phyloP scores from a whole-genome alignment of 495 filamentous ascomycete species.

The Pyrenula aspistea region DNA sequence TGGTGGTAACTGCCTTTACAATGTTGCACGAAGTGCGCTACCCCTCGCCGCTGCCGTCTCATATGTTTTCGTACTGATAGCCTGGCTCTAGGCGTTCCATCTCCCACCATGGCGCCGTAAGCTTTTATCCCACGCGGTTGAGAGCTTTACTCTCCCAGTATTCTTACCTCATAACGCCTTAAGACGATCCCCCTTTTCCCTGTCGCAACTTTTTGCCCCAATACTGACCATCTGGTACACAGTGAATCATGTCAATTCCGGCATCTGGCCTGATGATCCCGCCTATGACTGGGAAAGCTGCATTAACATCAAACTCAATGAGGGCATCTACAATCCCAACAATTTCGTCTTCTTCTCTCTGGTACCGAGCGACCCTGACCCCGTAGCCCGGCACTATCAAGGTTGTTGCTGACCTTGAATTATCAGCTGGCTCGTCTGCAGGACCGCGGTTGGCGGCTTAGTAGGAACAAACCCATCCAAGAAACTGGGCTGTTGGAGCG shows the following conservation, averaged over 20 bases:
- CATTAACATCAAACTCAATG: background rate
- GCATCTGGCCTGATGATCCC: background rate
- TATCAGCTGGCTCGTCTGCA: background rate
- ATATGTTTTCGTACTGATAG: background rate
- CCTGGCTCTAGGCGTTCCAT: background rate
- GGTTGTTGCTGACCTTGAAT: no score
- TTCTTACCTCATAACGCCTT: background rate
- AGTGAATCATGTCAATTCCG: background rate
- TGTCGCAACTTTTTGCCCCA: background rate
- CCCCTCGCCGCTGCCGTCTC: no score
- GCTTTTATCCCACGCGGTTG: no score
- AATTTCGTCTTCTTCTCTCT: background rate
- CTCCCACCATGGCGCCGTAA: background rate
- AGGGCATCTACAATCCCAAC: background rate
- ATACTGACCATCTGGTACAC: background rate
- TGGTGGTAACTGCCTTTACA: background rate
- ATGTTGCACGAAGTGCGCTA: background rate
- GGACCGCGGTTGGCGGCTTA: background rate
- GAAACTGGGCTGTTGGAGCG: background rate
- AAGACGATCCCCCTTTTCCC: background rate
- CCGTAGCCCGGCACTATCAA: no score
- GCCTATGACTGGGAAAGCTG: background rate
- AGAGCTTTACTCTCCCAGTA: no score
- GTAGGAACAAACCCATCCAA: background rate
- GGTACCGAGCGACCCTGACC: background rate